Evolutionary conservation across 768 basidiomycete genomes (phyloP), one percentile per base, ranked within the genome.

Genomic region (Harrya chromipes): DNA sequence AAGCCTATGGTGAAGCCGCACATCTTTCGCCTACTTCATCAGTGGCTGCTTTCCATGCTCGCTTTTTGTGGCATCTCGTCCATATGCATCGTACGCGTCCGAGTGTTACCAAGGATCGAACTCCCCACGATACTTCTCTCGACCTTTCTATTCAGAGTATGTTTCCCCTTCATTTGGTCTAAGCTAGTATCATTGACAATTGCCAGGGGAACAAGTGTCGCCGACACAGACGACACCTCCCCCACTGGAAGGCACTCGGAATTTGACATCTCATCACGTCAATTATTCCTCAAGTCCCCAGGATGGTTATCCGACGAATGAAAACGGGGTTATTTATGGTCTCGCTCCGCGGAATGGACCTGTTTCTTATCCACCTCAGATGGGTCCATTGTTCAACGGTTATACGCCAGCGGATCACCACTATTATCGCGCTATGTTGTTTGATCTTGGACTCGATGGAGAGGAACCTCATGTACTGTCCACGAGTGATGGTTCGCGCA

Each of bases 1-100:
- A 88, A 56, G 86, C 88, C 0, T 92, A 90, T 62, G 78, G 84
- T 44, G 83, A 85, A 48, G 85, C 86, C 14, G 84, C 86, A 10
- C 69, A 75, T 31, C 67, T 81, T 39, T 81, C 82, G 16, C 74
- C 80, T 5, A 78, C 80, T 23, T 80, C 82, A 24, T 81, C 80
- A 36, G 79, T 82, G 16, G 84, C 84, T n/a, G 81, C 82, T 29
- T 83, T 84, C 54, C 90, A 92, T 59, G 81, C 86, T 35, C 84
- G 89, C 43, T 93, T 93, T 70, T 70, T 93, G 34, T 80, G 81
- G 60, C 81, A 77, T 49, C 74, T 92, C 40, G 74, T 91, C 34
- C 75, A 88, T 58, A 75, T 76, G 48, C 77, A 82, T 60, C 78
- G 79, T 56, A 66, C 74, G 43, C 77, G 79, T 48, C 74, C 75